phyloP scores from a whole-genome alignment of 1,139 yeast species.

The Diutina neorugosa region DNA sequence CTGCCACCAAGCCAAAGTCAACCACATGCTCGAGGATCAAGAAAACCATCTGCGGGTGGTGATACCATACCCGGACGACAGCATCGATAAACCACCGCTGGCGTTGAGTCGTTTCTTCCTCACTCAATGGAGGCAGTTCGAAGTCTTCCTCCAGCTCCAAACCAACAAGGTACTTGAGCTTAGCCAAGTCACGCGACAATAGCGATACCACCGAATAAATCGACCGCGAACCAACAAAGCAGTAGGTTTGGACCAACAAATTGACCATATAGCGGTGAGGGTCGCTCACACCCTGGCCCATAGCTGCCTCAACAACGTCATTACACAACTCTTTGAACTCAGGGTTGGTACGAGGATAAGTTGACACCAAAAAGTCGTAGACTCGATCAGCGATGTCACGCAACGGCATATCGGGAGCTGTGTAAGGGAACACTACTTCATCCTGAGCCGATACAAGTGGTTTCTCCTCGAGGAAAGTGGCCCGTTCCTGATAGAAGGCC shows the following conservation, averaged over 20 bases:
- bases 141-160: constrained; percentile 16
- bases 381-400: constrained; percentile 25
- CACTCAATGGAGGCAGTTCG: constrained; percentile 18
- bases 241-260: constrained; percentile 57
- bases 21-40: constrained; percentile 56
- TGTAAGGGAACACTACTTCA: constrained; percentile 26
- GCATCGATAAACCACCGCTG: constrained; percentile 46
- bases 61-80: constrained; percentile 65
- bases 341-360: constrained; percentile 25
- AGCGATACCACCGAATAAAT: constrained; percentile 75
- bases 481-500: constrained; percentile 19
- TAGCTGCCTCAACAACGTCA: constrained; percentile 15
- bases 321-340: constrained; percentile 25
- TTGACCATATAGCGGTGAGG: constrained; percentile 41
- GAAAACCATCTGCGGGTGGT: constrained; percentile 72
- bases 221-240: constrained; percentile 81
- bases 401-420: constrained; percentile 26
- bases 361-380: constrained; percentile 30
- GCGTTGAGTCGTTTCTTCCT: constrained; percentile 10
- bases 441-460: constrained; percentile 26
- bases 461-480: constrained; percentile 15
- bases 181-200: constrained; percentile 42
- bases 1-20: constrained; percentile 26
- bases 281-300: constrained; percentile 19
- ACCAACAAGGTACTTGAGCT: constrained; percentile 35